Conservation (phyloP, 345 rosid genomes). For the Hibiscus mutabilis region DNA sequence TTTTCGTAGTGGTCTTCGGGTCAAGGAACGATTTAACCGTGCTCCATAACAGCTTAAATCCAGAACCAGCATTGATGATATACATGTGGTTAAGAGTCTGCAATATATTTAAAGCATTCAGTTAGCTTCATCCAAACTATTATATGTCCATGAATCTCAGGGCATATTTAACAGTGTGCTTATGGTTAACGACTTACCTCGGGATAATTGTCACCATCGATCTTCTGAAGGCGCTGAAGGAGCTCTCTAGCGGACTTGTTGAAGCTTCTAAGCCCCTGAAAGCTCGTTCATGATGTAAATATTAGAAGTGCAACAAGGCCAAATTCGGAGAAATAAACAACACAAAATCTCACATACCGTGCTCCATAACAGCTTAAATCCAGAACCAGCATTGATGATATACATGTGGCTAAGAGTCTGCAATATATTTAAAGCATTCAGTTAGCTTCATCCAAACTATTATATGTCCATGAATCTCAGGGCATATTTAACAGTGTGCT, state of each 20-base stretch:
- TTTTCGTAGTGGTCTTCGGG: slow-evolving; percentile 82
- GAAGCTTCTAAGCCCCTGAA: slow-evolving; percentile 81
- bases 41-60: slow-evolving; percentile 87
- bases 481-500: not conserved
- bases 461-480: not conserved
- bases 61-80: slow-evolving; percentile 91
- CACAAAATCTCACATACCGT: slow-evolving; percentile 39
- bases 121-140: slow-evolving; percentile 1
- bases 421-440: no score
- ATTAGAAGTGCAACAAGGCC: not conserved
- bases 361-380: no score
- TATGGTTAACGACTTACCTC: slow-evolving; percentile 44
- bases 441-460: no score
- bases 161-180: not conserved
- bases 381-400: no score
- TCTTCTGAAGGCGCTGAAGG: slow-evolving; percentile 59
- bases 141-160: not conserved
- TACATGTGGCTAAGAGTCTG: no score
- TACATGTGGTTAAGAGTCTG: slow-evolving; percentile 88
- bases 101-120: slow-evolving; percentile 14
- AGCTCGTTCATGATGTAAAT: not conserved
- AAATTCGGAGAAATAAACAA: not conserved
- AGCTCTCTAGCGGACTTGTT: slow-evolving; percentile 79
- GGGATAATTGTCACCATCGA: slow-evolving; percentile 91
- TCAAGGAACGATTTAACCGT: slow-evolving; percentile 74